Evolutionary conservation across 2,329 filamentous ascomycete genomes (phyloP).

Genomic region (Trichoderma breve): DNA sequence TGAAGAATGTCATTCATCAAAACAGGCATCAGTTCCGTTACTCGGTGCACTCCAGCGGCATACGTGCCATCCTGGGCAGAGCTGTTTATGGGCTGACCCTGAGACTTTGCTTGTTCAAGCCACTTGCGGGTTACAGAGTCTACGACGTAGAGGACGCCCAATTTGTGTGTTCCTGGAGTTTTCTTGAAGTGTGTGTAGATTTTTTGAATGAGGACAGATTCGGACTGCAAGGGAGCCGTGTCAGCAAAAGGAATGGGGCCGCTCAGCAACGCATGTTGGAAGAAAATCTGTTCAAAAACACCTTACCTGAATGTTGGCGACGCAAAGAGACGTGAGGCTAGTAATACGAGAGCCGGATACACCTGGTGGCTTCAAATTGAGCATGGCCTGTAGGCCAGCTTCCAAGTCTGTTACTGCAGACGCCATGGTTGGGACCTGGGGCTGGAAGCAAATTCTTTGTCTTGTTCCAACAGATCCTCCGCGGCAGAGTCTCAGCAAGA

Average conservation of each 20-base stretch:
- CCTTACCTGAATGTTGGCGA: slow-evolving; percentile 82
- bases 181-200: slow-evolving; percentile 98
- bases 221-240: slow-evolving; percentile 59
- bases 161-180: slow-evolving; percentile 89
- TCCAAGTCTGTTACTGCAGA: slow-evolving; percentile 90
- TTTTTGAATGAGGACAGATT: slow-evolving; percentile 92
- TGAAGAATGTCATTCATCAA: slow-evolving; percentile 95
- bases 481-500: not conserved
- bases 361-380: slow-evolving; percentile 85
- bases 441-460: slow-evolving; percentile 7
- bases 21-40: slow-evolving; percentile 89
- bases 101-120: slow-evolving; percentile 89
- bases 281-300: not conserved
- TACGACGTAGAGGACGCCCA: slow-evolving; percentile 99
- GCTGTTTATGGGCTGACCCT: slow-evolving; percentile 77
- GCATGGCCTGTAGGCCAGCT: slow-evolving; percentile 85
- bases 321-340: slow-evolving; percentile 82
- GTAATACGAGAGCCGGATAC: slow-evolving; percentile 91
- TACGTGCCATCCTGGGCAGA: slow-evolving; percentile 86
- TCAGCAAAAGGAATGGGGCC: not conserved
- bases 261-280: not conserved
- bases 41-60: slow-evolving; percentile 91
- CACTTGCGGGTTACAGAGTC: slow-evolving; percentile 99
- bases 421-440: slow-evolving; percentile 62
- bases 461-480: slow-evolving; percentile 4